Evolutionary conservation across 148 eudicot genomes (phyloP), one percentile per base, ranked within the genome.

Genomic region (Camellia lanceoleosa): DNA sequence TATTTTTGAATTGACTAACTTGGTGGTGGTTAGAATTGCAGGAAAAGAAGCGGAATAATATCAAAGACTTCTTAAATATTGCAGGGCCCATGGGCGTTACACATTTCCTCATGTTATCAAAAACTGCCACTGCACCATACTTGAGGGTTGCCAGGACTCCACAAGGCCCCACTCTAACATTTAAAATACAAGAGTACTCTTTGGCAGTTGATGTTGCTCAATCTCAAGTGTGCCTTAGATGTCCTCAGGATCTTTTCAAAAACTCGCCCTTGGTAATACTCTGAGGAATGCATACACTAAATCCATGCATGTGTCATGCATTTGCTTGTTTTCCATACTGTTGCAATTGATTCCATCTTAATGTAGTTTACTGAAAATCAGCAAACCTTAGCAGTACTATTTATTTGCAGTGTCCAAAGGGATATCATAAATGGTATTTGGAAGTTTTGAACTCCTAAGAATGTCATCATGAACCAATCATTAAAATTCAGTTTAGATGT

Each of bases 91-190:
- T 23, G 30, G 30, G 30, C 30, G 30, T 23, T 23, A 23, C 30
- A 23, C 30, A 23, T 23, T 23, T 23, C 30, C 30, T 23, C 30
- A 23, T 23, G 30, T 23, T 23, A 23, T 23, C 30, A 23, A 23
- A 23, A 23, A 23, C 30, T 23, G 30, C 30, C 30, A 23, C 30
- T 23, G 30, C 30, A 23, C 30, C 30, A 23, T 23, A 23, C 30
- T 23, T 23, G 30, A 23, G 30, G 30, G 30, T 23, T 23, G 30
- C 30, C 30, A 23, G 30, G 30, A 23, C 30, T 23, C 30, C 30
- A 64, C 98, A 95, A 77, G 97, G 97, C 54, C 98, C 98, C 74
- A 95, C 97, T 64, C 87, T 95, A 78, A 88, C 94, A 20, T 95
- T 93, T 77, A 92, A 90, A 80, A 90, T 95, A 82, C 89, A 89